Base-by-base conservation (phyloP, 2,329 filamentous ascomycete genomes). In the Chrysoporthe cubensis region DNA sequence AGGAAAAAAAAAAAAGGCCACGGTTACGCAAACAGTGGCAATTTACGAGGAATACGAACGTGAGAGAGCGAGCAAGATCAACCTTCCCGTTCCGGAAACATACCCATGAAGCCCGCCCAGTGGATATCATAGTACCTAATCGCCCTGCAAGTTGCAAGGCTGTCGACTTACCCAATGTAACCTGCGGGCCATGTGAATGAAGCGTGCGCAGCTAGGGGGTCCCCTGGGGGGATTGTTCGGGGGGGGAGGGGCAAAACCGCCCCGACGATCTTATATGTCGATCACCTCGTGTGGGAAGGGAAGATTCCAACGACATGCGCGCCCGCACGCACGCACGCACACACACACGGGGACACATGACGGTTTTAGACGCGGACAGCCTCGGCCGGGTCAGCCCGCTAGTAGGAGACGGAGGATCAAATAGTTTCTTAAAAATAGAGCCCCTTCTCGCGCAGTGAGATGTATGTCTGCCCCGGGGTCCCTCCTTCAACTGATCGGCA, bases 21-120 rank as follows among this genome's bases (percentile, higher is more conserved):
- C 37, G 13, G 18, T 62, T 50, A 21, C 59, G 59, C 44, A 62
- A 50, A 37, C 59, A 62, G 61, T 63, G 61, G 61, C 61, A 32
- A 63, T 9, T 57, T n/a, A 6, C 54, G 32, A 43, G 54, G 32
- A 50, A 62, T 52, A 63, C 61, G 61, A 63, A 54, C 34, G 16
- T 37, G 50, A 21, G 8, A 50, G 34, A 34, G 7, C 4, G 14
- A 18, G 32, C 34, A 32, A 42, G 14, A 50, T 40, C 43, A 63
- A 63, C 61, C 61, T 63, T 63, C 61, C 61, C 34, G 5, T 63
- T 63, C 37, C 18, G 61, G 61, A 52, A 63, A 18, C 44, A 37
- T 16, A n/a, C 58, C 26, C 11, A 40, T 40, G 9, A 40, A 21
- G 2, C n/a, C 32, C 7, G 26, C 14, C 9, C 43, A 26, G 58